These are phyloP conservation scores for Mycosphaerella arachidis DNA, from an alignment of 2,329 filamentous ascomycete genomes.

Conservation along the genomic window DNA sequence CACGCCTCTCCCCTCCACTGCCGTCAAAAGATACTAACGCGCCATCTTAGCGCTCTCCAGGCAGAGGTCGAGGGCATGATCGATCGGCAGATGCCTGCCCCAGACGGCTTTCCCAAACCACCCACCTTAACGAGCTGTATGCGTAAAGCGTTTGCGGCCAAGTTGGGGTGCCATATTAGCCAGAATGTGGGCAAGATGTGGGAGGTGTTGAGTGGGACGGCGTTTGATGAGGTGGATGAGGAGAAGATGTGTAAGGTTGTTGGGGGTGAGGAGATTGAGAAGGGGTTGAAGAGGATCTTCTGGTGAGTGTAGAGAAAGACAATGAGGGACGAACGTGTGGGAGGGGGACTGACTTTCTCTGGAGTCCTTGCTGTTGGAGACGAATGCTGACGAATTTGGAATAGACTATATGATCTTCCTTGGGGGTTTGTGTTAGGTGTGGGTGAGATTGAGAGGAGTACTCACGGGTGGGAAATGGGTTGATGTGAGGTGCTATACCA, in stretches of 20 bases:
- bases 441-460: not conserved
- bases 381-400: not conserved
- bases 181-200: conserved; percentile 30
- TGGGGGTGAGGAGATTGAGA: conserved; percentile 10
- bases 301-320: not conserved
- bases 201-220: conserved; percentile 27
- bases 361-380: too few relatives aligned
- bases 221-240: conserved; percentile 26
- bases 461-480: not conserved
- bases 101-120: conserved; percentile 20
- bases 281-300: conserved; percentile 19
- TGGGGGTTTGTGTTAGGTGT: conserved; percentile 2
- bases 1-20: not conserved
- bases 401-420: conserved; percentile 7
- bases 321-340: not conserved
- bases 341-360: not conserved
- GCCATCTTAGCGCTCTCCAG: conserved; percentile 18
- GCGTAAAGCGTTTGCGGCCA: conserved; percentile 26
- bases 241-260: conserved; percentile 20
- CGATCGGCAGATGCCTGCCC: conserved; percentile 21
- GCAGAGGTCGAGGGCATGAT: conserved; percentile 26
- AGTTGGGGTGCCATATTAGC: conserved; percentile 16
- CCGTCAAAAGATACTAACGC: not conserved
- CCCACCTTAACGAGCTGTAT: conserved; percentile 29
- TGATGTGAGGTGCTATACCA: not conserved